Evolutionary conservation across 2,329 filamentous ascomycete genomes (phyloP), one percentile per base, ranked within the genome.

Genomic region (Setomelanomma holmii): DNA sequence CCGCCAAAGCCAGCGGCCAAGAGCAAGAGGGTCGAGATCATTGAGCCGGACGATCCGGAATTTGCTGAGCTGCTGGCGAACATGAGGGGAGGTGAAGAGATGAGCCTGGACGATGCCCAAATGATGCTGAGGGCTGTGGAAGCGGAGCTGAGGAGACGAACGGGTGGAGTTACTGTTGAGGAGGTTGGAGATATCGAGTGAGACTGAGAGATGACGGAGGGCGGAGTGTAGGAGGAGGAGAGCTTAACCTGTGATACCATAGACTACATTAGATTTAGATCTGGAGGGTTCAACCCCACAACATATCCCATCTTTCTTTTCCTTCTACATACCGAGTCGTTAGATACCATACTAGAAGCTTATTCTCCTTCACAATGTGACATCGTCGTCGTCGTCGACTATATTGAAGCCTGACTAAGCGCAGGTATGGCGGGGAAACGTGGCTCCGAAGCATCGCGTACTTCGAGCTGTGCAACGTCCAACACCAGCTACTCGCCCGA

Each of bases 51-150:
- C 24, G 53, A 65, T 23, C 54, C 60, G 2, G 56, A 64, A 19
- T 61, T 64, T 48, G 61, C 59, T 4, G 56, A 58, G 21, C 40
- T 66, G 36, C 51, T 63, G 56, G 49, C 53, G 2, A 50, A 52
- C 21, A 58, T 64, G 50, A 55, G 60, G 20, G 49, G 53, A 4
- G 58, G 58, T 4, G 57, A 53, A 30, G 53, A 61, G 30, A 19
- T 59, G 45, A 59, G 50, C 33, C 42, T 61, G 5, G 58, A 59
- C 20, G 60, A 61, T 41, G 57, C 57, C 30, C 60, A 63, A 34
- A 53, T 63, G 10, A 61, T 61, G 60, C 38, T 61, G 16, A 54
- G 55, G 36, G 53, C 53, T 20, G 51, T 61, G 2, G 58, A 63
- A 22, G 45, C 49, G 14, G 56, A 61, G 51, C 45, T 63, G 12